These are phyloP conservation scores for Calamus simplicifolius DNA, from an alignment of 176 grass and related monocot species.

Conservation along the genomic window DNA sequence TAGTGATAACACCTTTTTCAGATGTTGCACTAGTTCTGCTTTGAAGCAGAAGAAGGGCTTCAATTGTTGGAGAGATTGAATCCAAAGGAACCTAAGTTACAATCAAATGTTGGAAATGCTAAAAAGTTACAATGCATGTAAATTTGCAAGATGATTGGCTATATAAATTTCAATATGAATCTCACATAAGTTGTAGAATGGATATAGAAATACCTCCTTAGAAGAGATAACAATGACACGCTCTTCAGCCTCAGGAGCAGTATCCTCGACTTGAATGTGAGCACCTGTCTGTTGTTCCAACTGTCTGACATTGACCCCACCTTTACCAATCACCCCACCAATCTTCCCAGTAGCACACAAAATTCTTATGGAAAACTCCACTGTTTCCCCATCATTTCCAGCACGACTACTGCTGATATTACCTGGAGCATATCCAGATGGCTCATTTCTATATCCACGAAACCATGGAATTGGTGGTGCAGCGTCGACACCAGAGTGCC, in stretches of 20 bases:
- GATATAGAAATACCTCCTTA: constrained; percentile 65
- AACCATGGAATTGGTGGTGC: constrained; percentile 35
- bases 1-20: constrained; percentile 56
- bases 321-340: constrained; percentile 87
- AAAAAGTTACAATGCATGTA: no score
- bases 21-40: constrained; percentile 55
- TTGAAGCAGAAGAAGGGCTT: constrained; percentile 81
- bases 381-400: constrained; percentile 5
- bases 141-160: no score
- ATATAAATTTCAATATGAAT: no score
- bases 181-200: constrained; percentile 2
- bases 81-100: constrained; percentile 53
- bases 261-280: constrained; percentile 72
- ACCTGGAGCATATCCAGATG: constrained; percentile 36
- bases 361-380: constrained; percentile 69
- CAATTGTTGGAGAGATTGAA: constrained; percentile 74
- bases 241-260: constrained; percentile 53
- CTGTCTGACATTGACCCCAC: constrained; percentile 60
- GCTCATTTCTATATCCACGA: constrained; percentile 53
- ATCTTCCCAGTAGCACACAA: constrained; percentile 71
- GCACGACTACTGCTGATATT: constrained; percentile 14
- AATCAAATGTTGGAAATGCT: no score
- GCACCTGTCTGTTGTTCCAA: constrained; percentile 89
- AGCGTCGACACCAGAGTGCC: constrained; percentile 29
- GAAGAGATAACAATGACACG: constrained; percentile 77